Conservation (phyloP, 352 stramenopile species). For the Phytophthora pini region DNA sequence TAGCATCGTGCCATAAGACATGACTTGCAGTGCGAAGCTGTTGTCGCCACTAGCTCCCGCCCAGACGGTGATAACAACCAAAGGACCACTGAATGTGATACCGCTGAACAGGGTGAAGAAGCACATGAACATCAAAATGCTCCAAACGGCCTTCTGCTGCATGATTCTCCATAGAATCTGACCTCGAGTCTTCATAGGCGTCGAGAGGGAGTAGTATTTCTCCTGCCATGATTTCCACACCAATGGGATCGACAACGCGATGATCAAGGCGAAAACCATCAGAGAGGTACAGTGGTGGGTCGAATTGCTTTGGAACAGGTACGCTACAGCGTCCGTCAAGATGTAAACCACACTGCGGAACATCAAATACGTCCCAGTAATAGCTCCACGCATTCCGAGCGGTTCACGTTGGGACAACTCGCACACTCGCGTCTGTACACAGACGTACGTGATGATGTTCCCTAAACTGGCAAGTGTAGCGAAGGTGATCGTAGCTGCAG, state of each 20-base stretch:
- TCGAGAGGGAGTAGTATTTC: slow-evolving; percentile 42
- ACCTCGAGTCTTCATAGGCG: slow-evolving; percentile 35
- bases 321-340: slow-evolving; percentile 19
- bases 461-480: slow-evolving; percentile 32
- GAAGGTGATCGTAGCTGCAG: slow-evolving; percentile 29
- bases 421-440: slow-evolving; percentile 45
- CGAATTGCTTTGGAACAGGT: slow-evolving; percentile 3
- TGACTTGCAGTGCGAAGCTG: slow-evolving; percentile 20
- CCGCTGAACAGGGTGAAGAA: slow-evolving; percentile 50
- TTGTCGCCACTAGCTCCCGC: slow-evolving; percentile 33
- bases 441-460: slow-evolving; percentile 48
- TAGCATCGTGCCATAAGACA: slow-evolving; percentile 29
- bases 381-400: slow-evolving; percentile 38
- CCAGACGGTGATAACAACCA: slow-evolving; percentile 36
- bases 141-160: slow-evolving; percentile 55
- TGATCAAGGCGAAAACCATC: slow-evolving; percentile 33
- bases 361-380: slow-evolving; percentile 53
- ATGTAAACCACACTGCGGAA: slow-evolving; percentile 36
- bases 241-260: slow-evolving; percentile 32
- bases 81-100: slow-evolving; percentile 40
- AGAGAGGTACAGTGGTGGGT: slow-evolving; percentile 19
- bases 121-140: slow-evolving; percentile 45
- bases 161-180: slow-evolving; percentile 54
- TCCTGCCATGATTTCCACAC: slow-evolving; percentile 43
- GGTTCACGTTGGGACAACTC: slow-evolving; percentile 56